Evolutionary conservation across 2,329 filamentous ascomycete species (phyloP).

Genomic region (Cladosporium austrohemisphaericum): DNA sequence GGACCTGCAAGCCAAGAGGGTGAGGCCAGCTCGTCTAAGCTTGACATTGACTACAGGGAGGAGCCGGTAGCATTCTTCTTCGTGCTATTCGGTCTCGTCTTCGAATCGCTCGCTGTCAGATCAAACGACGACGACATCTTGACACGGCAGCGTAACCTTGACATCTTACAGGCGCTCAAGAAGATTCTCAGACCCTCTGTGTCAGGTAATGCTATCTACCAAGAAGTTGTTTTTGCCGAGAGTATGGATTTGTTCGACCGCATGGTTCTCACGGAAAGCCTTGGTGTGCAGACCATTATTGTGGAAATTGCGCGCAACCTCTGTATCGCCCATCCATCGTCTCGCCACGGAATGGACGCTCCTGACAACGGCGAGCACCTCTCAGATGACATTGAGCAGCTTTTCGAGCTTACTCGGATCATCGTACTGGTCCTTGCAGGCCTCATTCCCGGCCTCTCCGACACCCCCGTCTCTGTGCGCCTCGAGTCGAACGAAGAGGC

Average conservation of each 20-base stretch:
- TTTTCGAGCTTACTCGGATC: slow-evolving; percentile 94
- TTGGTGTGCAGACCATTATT: slow-evolving; percentile 85
- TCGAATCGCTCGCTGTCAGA: slow-evolving; percentile 87
- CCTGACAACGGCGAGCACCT: slow-evolving; percentile 59
- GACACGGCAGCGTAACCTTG: slow-evolving; percentile 49
- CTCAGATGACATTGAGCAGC: slow-evolving; percentile 94
- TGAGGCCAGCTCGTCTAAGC: slow-evolving; percentile 25
- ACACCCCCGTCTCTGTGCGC: slow-evolving; percentile 52
- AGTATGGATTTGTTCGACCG: slow-evolving; percentile 95
- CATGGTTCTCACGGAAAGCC: slow-evolving; percentile 82
- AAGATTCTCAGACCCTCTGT: slow-evolving; percentile 94
- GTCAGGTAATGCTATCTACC: slow-evolving; percentile 92
- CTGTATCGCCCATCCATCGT: slow-evolving; percentile 87
- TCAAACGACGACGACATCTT: slow-evolving; percentile 52
- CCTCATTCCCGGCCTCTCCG: slow-evolving; percentile 75
- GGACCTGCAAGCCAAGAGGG: slow-evolving; percentile 16
- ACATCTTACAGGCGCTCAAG: slow-evolving; percentile 85
- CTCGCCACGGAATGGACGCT: slow-evolving; percentile 54
- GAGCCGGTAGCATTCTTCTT: slow-evolving; percentile 99
- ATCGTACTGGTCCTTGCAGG: slow-evolving; percentile 90
- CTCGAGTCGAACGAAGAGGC: slow-evolving; percentile 75
- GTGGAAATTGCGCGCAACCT: slow-evolving; percentile 89
- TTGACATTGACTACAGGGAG: slow-evolving; percentile 94
- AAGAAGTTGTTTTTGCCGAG: slow-evolving; percentile 92
- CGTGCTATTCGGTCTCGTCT: slow-evolving; percentile 91